Conservation (phyloP, 2,329 filamentous ascomycete genomes). For the Colletotrichum eleusines region DNA sequence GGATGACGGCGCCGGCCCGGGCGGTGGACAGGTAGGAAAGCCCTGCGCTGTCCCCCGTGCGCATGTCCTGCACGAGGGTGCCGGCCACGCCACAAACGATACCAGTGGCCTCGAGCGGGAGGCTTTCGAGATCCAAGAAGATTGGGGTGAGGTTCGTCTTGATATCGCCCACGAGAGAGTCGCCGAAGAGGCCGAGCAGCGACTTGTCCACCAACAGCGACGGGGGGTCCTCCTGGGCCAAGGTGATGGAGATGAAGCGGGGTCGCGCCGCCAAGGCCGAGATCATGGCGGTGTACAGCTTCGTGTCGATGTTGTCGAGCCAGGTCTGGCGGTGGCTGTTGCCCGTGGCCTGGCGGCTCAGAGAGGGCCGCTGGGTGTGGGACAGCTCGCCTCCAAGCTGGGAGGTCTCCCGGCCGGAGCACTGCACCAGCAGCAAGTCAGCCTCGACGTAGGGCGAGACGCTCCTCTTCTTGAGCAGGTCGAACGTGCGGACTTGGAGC, state of each 20-base stretch:
- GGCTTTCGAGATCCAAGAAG: slow-evolving; percentile 82
- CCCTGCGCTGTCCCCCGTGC: slow-evolving; percentile 71
- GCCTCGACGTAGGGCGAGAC: slow-evolving; percentile 80
- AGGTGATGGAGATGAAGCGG: slow-evolving; percentile 79
- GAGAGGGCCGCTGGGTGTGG: slow-evolving; percentile 47
- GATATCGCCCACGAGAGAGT: slow-evolving; percentile 80
- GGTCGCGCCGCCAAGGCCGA: slow-evolving; percentile 72
- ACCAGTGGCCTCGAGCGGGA: slow-evolving; percentile 90
- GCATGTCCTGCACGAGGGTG: slow-evolving; percentile 79
- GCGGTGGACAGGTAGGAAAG: slow-evolving; percentile 93
- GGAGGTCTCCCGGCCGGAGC: slow-evolving; percentile 73
- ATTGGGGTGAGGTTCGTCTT: slow-evolving; percentile 84
- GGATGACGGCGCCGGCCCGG: slow-evolving; percentile 88
- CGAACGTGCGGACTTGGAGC: slow-evolving; percentile 85
- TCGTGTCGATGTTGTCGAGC: slow-evolving; percentile 72
- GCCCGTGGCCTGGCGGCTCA: slow-evolving; percentile 54
- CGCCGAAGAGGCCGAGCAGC: slow-evolving; percentile 74
- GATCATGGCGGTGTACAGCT: slow-evolving; percentile 72
- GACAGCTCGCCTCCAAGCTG: slow-evolving; percentile 55
- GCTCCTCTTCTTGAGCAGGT: slow-evolving; percentile 80
- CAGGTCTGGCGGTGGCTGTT: slow-evolving; percentile 57
- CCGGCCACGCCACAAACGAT: slow-evolving; percentile 96
- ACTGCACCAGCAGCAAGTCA: slow-evolving; percentile 81
- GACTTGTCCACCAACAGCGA: slow-evolving; percentile 79
- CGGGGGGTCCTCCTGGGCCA: slow-evolving; percentile 79